phyloP scores from a whole-genome alignment of 768 basidiomycete species.

The Kwoniella europaea region DNA sequence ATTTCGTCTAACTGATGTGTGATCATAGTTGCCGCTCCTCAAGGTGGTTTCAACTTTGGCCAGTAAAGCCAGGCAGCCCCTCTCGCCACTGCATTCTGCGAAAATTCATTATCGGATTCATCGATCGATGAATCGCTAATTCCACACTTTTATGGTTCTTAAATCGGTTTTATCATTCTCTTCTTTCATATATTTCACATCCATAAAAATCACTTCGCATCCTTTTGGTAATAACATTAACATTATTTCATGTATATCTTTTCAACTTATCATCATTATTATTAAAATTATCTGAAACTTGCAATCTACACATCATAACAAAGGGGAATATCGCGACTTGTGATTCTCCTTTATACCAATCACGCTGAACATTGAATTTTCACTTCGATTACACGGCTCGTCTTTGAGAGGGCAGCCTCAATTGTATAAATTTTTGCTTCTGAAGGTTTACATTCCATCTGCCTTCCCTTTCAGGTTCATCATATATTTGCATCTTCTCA shows the following conservation, averaged over 20 bases:
- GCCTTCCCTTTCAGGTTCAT: background rate
- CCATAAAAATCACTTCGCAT: background rate
- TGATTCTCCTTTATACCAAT: conserved; percentile 3
- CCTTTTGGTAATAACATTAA: background rate
- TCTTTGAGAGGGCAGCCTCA: background rate
- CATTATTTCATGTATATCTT: background rate
- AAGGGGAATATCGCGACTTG: conserved; percentile 13
- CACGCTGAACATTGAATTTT: background rate
- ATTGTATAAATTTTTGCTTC: background rate
- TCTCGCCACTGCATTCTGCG: background rate
- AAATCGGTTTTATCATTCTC: background rate
- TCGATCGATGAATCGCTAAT: background rate
- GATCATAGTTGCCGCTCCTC: conserved; percentile 73
- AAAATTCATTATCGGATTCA: background rate
- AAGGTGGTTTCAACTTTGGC: conserved; percentile 95
- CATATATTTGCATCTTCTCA: background rate
- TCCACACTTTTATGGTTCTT: conserved; percentile 13
- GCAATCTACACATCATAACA: too few relatives aligned
- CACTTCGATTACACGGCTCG: too few relatives aligned
- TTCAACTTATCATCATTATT: background rate
- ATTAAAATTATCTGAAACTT: too few relatives aligned
- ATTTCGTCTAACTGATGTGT: conserved; percentile 19
- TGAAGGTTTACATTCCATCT: background rate
- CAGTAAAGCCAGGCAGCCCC: conserved; percentile 26
- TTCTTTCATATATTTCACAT: too few relatives aligned